phyloP scores from a whole-genome alignment of 2,329 filamentous ascomycete genomes.

The Botrytis hyacinthi region DNA sequence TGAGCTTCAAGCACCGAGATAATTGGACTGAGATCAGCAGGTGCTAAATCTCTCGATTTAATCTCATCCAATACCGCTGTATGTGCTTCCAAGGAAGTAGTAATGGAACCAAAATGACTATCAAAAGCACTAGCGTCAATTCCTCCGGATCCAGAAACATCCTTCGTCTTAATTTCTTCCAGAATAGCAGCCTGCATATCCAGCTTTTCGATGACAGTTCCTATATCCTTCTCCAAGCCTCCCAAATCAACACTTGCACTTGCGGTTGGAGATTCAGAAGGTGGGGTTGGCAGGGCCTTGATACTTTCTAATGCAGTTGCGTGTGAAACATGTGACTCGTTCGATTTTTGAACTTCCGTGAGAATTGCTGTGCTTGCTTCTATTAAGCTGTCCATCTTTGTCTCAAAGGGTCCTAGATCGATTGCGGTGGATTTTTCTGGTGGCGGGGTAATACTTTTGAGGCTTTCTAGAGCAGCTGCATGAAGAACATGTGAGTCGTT shows the following conservation, averaged over 20 bases:
- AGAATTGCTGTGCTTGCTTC: constrained; percentile 23
- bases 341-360: constrained; percentile 22
- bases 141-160: background rate
- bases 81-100: constrained; percentile 15
- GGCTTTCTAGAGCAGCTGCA: constrained; percentile 22
- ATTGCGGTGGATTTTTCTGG: constrained; percentile 4
- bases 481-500: constrained; percentile 24
- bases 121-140: constrained; percentile 25
- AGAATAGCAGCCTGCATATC: constrained; percentile 15
- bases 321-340: constrained; percentile 23
- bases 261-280: background rate
- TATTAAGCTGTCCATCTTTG: constrained; percentile 19
- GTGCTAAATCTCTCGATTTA: constrained; percentile 18
- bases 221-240: background rate
- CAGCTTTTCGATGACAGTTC: constrained; percentile 4
- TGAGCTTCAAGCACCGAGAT: constrained; percentile 20
- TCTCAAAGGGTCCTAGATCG: constrained; percentile 15
- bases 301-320: constrained; percentile 22
- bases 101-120: constrained; percentile 27
- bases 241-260: constrained; percentile 9
- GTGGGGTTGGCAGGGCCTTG: constrained; percentile 18
- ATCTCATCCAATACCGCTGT: constrained; percentile 20
- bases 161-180: constrained; percentile 17
- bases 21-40: background rate
- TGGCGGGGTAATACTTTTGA: constrained; percentile 16